Evolutionary conservation across 805 yeast species (phyloP), one percentile per base, ranked within the genome.

Genomic region (Nakazawaea wyomingensis): DNA sequence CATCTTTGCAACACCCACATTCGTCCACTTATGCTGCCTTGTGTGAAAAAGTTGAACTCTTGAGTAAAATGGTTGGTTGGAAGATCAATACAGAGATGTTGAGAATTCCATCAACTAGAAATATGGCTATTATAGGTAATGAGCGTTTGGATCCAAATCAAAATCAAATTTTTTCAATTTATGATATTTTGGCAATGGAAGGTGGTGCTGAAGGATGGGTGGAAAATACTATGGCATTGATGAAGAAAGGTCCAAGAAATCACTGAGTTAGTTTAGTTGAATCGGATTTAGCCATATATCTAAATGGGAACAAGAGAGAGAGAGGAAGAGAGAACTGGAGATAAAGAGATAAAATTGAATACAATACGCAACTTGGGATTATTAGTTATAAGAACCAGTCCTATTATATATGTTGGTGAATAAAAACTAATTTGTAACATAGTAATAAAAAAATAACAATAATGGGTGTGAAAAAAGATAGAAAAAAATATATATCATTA

Each of bases 181-280:
- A 75, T 50, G 86, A 85, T 39, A 69, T 86, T 1, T 55, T 91
- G 16, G 72, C 76, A 4, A 66, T 76, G 53, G 95, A 87, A 57
- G 96, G 96, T 9, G 96, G 96, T 11, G 90, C 93, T 1, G 87
- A 82, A 46, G 86, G 90, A 1, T 90, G 96, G 96, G 83, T 87
- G 4, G 90, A 83, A 52, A 81, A 83, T 52, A 74, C 89, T 2
- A 76, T 86, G 79, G 71, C 77, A 0, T 65, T 89, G 54, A 78
- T 80, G 74, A 76, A 78, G 50, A 75, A 75, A 50, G 71, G 78
- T 8, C 95, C 95, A 4, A 68, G 95, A 60, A 73, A 74, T 48
- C 96, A 88, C 62, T 84, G 56, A 58, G 20, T 8, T 21, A 13
- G 2, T n/a, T 20, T 20, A 5, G 14, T 16, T n/a, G n/a, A n/a